phyloP scores from a whole-genome alignment of 805 yeast genomes.

The Priceomyces castillae region DNA sequence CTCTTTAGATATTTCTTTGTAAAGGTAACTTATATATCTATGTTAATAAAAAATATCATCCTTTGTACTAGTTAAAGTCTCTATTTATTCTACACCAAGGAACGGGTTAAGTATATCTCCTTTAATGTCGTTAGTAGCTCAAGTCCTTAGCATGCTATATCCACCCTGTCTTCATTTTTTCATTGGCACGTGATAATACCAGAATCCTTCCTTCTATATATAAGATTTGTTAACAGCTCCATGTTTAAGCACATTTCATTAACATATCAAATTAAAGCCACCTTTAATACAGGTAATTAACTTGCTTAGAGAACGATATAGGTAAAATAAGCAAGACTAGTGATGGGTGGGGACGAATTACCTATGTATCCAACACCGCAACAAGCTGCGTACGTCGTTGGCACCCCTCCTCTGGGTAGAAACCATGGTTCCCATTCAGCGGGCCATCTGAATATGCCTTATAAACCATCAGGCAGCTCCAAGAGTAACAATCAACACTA shows the following conservation, averaged over 20 bases:
- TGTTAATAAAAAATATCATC: conserved; percentile 7
- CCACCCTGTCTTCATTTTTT: too few relatives aligned
- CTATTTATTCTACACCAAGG: neutral
- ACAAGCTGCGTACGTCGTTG: conserved; percentile 37
- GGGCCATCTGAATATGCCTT: conserved; percentile 3
- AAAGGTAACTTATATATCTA: conserved; percentile 3
- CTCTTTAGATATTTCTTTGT: conserved; percentile 3
- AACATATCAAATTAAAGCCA: neutral
- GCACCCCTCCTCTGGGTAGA: conserved; percentile 9
- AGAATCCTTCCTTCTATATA: neutral
- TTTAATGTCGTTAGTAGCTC: too few relatives aligned
- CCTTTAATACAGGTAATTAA: neutral
- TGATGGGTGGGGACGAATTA: conserved; percentile 35
- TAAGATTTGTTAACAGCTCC: neutral
- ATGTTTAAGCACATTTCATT: neutral
- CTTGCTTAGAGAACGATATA: neutral
- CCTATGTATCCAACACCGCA: conserved; percentile 47
- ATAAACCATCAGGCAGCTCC: conserved; percentile 13
- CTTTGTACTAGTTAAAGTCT: conserved; percentile 2
- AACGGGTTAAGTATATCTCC: too few relatives aligned
- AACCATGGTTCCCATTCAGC: conserved; percentile 9
- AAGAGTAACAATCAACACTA: conserved; percentile 11
- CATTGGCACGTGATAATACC: neutral
- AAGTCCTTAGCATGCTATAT: too few relatives aligned
- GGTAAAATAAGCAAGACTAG: neutral